phyloP scores from a whole-genome alignment of 345 rosid species.

The Garcia nutans region DNA sequence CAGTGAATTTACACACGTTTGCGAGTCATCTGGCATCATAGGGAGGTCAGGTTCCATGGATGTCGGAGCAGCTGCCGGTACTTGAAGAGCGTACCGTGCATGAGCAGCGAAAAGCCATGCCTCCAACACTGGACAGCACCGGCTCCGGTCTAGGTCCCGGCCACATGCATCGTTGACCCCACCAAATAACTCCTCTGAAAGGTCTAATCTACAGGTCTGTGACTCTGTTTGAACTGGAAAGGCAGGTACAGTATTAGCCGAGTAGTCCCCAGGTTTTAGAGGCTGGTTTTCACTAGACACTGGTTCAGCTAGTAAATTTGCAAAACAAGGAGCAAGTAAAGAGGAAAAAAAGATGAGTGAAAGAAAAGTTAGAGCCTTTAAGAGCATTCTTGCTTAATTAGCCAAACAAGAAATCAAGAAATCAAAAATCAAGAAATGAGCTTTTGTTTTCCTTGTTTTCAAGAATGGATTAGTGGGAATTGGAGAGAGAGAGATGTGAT shows the following conservation, averaged over 20 bases:
- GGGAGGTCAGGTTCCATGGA: slow-evolving; percentile 57
- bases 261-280: slow-evolving; percentile 17
- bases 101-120: slow-evolving; percentile 99
- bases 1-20: slow-evolving; percentile 89
- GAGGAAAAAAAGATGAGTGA: slow-evolving; percentile 20
- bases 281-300: slow-evolving; percentile 46
- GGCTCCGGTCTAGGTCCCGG: slow-evolving; percentile 77
- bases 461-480: not conserved
- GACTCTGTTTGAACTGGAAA: slow-evolving; percentile 67
- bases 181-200: slow-evolving; percentile 93
- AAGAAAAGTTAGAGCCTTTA: slow-evolving; percentile 24
- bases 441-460: not conserved
- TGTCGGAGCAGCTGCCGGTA: slow-evolving; percentile 54
- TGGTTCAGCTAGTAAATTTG: slow-evolving; percentile 59
- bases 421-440: slow-evolving; percentile 14
- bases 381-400: slow-evolving; percentile 21
- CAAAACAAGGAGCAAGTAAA: slow-evolving; percentile 24
- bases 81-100: slow-evolving; percentile 76
- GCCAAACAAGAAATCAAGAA: slow-evolving; percentile 8
- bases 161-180: slow-evolving; percentile 92
- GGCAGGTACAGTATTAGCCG: slow-evolving; percentile 77
- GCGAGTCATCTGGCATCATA: slow-evolving; percentile 93
- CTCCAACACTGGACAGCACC: slow-evolving; percentile 93
- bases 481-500: not conserved
- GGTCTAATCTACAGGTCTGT: slow-evolving; percentile 79